Evolutionary conservation across 2,329 filamentous ascomycete genomes (phyloP).

Genomic region (Fusarium armeniacum): DNA sequence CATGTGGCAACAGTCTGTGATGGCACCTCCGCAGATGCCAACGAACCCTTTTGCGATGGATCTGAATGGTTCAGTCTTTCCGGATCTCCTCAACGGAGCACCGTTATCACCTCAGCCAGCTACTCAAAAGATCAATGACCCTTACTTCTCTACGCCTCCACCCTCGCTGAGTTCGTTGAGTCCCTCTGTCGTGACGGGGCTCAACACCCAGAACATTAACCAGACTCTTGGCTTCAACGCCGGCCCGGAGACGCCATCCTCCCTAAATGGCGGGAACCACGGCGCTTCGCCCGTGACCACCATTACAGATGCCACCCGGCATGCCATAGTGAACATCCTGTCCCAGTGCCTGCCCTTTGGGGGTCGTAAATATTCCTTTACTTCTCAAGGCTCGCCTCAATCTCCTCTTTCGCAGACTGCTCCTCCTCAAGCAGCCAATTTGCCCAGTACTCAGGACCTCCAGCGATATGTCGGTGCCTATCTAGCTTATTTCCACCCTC

Average conservation of each 20-base stretch:
- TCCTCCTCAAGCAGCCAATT: slow-evolving; percentile 66
- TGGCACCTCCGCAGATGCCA: slow-evolving; percentile 76
- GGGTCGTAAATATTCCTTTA: slow-evolving; percentile 75
- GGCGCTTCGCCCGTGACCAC: slow-evolving; percentile 71
- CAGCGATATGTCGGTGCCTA: slow-evolving; percentile 93
- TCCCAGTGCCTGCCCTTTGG: slow-evolving; percentile 69
- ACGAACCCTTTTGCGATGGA: slow-evolving; percentile 82
- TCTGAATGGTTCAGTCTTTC: slow-evolving; percentile 79
- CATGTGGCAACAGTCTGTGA: slow-evolving; percentile 79
- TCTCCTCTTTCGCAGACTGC: slow-evolving; percentile 65
- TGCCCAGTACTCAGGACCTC: slow-evolving; percentile 87
- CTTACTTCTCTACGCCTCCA: slow-evolving; percentile 84
- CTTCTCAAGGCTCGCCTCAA: slow-evolving; percentile 67
- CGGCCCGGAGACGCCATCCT: slow-evolving; percentile 80
- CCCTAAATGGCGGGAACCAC: slow-evolving; percentile 75
- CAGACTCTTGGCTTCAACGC: slow-evolving; percentile 73
- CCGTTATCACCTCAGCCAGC: slow-evolving; percentile 83
- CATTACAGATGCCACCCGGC: slow-evolving; percentile 75
- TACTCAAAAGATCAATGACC: slow-evolving; percentile 78
- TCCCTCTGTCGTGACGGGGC: slow-evolving; percentile 77
- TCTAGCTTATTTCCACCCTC: slow-evolving; percentile 92
- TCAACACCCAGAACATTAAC: slow-evolving; percentile 72
- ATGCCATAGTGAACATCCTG: slow-evolving; percentile 71
- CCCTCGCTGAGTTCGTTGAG: slow-evolving; percentile 80
- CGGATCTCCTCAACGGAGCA: slow-evolving; percentile 79